Base-by-base conservation (phyloP, 192 early-diverging fungal genomes). In the Entomortierella lignicola region DNA sequence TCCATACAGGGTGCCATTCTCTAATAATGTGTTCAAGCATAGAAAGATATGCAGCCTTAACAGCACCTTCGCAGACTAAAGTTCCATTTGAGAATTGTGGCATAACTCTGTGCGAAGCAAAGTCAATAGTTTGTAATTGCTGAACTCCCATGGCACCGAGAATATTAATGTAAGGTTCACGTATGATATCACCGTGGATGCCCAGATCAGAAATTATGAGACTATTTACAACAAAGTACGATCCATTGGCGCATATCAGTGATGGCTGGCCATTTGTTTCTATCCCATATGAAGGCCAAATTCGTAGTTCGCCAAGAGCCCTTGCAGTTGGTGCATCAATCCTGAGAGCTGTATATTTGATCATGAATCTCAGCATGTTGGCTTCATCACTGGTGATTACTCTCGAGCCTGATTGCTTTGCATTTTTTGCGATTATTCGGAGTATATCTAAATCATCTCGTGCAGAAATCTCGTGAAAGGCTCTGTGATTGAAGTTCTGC, bases 171-270 rank as follows among this genome's bases (percentile, higher is more conserved):
- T 42, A 57, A 13, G 20, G 15, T 6, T 21, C 25, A 4, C 4
- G 13, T n/a, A 57, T 52, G 1, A 63, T 25, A 37, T 68, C 54
- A 20, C n/a, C 21, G 41, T 27, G 17, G 32, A 23, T 11, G 13
- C 70, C 70, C 2, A 72, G 29, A 20, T 41, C n/a, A 0, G 4
- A 4, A n/a, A 72, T 2, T 25, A 10, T 8, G 47, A 20, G 56
- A 25, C 37, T 17, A 0, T 61, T 54, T 1, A 41, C 44, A 15
- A 64, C 34, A 2, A 54, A 64, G 20, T 21, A 42, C 0, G 60
- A 56, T 26, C 70, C 61, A 15, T 13, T n/a, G 8, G 70, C 70
- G 6, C 18, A 21, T 42, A 72, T 64, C 31, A 52, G 26, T 26
- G 30, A 20, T n/a, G 2, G 48, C 17, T 4, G 4, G 5, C 5